Evolutionary conservation across 169 alveolate genomes (phyloP), one percentile per base, ranked within the genome.

Genomic region (Cryptosporidium bovis): DNA sequence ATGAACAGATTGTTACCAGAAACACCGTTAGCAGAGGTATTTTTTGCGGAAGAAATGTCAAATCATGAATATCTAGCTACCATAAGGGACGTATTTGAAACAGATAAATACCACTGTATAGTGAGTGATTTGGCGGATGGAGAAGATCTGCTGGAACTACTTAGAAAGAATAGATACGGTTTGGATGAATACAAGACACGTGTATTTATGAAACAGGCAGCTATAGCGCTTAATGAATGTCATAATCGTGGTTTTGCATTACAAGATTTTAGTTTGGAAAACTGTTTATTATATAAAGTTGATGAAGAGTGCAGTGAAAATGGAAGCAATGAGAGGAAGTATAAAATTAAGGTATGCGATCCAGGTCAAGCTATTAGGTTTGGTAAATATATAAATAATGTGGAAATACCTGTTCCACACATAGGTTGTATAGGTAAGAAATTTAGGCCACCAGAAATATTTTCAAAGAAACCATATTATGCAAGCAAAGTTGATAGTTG

Each of bases 21-120:
- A 40, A 90, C 92, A 8, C 92, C 92, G 7, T 71, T 90, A 7
- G 92, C 92, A 2, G 92, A 90, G 48, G 92, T 90, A 12, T 90
- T 90, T 66, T 90, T 90, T 62, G 68, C 92, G 15, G 62, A 82
- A 51, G 82, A 58, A 40, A 64, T 82, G 91, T 58, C 68, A 18
- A 36, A 64, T 36, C 91, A 66, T 33, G 64, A 51, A 58, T 53
- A 56, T 33, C 53, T 69, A 51, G 83, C 83, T 27, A 53, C 91
- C 4, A 53, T 65, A 58, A 27, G 82, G 16, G 67, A 87, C 66
- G 92, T 64, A 15, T 87, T 90, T 51, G 89, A 90, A 24, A 83
- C 85, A 40, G 83, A 66, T 36, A 51, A 68, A 15, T 82, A 40
- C 12, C 90, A 65, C 20, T 90, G 66, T 71, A 40, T 90, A 24